Percentiles rank a stretch among this genome's conserved stretches.
Conservation (phyloP, 352 stramenopile genomes). For the Albugo candida region DNA sequence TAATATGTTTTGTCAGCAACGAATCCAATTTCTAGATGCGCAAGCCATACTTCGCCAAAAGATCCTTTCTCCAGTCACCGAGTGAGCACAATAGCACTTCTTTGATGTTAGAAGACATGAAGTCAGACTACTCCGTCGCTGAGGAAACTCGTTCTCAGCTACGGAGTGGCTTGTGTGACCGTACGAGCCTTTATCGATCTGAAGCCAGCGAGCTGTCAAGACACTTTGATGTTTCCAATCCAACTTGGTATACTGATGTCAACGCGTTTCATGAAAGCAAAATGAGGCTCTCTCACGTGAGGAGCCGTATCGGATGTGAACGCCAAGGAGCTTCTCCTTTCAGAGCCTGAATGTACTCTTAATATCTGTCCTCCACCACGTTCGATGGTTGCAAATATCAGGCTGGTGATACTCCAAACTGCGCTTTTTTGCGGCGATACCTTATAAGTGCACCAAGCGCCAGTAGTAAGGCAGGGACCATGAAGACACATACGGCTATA, state of each 20-base stretch:
- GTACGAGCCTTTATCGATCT: background rate
- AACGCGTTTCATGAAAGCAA: background rate
- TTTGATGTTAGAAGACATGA: conserved; percentile 24
- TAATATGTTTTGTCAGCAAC: conserved; percentile 66
- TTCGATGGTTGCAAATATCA: conserved; percentile 4
- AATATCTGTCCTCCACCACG: background rate
- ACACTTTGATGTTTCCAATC: conserved; percentile 14
- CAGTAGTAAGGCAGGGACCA: conserved; percentile 24
- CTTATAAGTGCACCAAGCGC: conserved; percentile 26
- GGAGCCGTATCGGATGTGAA: conserved; percentile 1
- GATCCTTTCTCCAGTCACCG: conserved; percentile 57
- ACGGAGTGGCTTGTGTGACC: background rate
- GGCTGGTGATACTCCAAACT: conserved; percentile 2
- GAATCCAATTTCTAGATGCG: conserved; percentile 31
- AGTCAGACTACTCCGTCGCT: conserved; percentile 7
- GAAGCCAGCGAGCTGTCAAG: conserved; percentile 1
- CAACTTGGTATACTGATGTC: background rate
- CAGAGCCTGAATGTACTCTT: conserved; percentile 2
- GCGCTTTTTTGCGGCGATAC: conserved; percentile 21
- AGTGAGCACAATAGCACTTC: conserved; percentile 55
- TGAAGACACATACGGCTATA: conserved; percentile 33
- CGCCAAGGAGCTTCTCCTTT: background rate
- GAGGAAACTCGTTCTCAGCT: background rate
- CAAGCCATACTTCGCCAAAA: conserved; percentile 69
- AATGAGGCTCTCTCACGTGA: conserved; percentile 9